Conservation (phyloP, 2,329 filamentous ascomycete genomes). For the Cryphonectria carpinicola region DNA sequence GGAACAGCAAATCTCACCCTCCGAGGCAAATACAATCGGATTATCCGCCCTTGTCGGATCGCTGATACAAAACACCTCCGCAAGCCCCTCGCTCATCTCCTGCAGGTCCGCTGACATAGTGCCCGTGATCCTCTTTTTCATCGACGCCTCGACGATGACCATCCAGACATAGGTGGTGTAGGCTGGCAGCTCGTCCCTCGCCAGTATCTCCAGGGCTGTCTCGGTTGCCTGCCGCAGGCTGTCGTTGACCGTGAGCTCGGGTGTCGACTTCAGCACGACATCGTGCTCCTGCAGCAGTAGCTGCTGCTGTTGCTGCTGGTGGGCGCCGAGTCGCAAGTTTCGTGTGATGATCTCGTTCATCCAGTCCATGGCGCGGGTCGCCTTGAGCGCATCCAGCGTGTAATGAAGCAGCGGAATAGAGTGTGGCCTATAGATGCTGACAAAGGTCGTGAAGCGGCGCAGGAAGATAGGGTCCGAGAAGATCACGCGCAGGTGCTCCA, state of each 20-base stretch:
- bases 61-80: constrained; percentile 77
- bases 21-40: constrained; percentile 76
- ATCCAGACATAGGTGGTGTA: constrained; percentile 73
- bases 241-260: constrained; percentile 57
- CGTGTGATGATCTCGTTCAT: constrained; percentile 69
- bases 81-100: constrained; percentile 74
- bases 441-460: constrained; percentile 68
- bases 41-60: constrained; percentile 75
- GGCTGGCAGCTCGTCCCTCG: constrained; percentile 70
- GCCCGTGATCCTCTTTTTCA: constrained; percentile 69
- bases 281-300: constrained; percentile 34
- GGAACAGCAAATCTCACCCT: constrained; percentile 54
- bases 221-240: constrained; percentile 65
- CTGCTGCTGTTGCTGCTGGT: constrained; percentile 32
- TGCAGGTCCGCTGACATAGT: constrained; percentile 66
- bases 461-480: constrained; percentile 32
- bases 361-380: constrained; percentile 71
- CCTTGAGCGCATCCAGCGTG: constrained; percentile 73
- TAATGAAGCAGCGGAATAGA: constrained; percentile 71
- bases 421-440: constrained; percentile 60
- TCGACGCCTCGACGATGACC: constrained; percentile 70
- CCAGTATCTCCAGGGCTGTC: constrained; percentile 67
- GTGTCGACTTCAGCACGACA: constrained; percentile 55
- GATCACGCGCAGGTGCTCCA: constrained; percentile 46
- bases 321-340: constrained; percentile 58